Percentiles rank a stretch among this genome's conserved stretches.
These are phyloP conservation scores for Hypericum perforatum DNA, from an alignment of 345 rosid species.

Conservation along the genomic window DNA sequence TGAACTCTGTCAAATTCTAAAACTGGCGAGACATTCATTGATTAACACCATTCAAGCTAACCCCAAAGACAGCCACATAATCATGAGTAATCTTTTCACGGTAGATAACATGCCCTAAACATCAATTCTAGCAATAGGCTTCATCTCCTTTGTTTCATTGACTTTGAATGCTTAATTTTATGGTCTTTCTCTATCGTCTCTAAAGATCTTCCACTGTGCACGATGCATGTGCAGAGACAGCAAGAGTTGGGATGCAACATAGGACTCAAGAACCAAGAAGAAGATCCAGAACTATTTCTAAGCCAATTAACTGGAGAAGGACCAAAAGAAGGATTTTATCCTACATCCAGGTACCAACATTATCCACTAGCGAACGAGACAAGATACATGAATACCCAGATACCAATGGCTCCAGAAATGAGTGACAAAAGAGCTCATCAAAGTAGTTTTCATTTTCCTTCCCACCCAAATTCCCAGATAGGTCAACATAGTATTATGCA, in stretches of 20 bases:
- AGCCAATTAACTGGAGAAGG: conserved; percentile 29
- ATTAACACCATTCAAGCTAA: conserved; percentile 47
- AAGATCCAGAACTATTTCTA: conserved; percentile 23
- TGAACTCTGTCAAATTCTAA: conserved; percentile 66
- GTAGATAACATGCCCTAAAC: conserved; percentile 24
- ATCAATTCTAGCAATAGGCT: conserved; percentile 7
- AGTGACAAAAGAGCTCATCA: conserved; percentile 11
- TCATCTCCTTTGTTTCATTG: not conserved
- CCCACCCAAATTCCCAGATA: no score
- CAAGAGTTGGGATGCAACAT: conserved; percentile 30
- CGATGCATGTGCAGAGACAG: conserved; percentile 39
- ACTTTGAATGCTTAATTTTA: conserved; percentile 10
- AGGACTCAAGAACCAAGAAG: conserved; percentile 21
- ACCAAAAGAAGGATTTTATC: conserved; percentile 23
- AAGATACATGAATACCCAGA: conserved; percentile 10
- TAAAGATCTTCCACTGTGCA: conserved; percentile 6
- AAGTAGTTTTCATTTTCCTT: no score
- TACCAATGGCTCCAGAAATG: conserved; percentile 24
- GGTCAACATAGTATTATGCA: no score
- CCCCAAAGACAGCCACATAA: conserved; percentile 41
- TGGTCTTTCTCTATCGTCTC: no score
- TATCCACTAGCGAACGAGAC: conserved; percentile 18
- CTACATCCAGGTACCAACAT: conserved; percentile 18
- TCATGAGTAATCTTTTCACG: conserved; percentile 67
- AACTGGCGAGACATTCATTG: conserved; percentile 57